Conservation (phyloP, 208 protist genomes). For the Leishmania gerbilli region DNA sequence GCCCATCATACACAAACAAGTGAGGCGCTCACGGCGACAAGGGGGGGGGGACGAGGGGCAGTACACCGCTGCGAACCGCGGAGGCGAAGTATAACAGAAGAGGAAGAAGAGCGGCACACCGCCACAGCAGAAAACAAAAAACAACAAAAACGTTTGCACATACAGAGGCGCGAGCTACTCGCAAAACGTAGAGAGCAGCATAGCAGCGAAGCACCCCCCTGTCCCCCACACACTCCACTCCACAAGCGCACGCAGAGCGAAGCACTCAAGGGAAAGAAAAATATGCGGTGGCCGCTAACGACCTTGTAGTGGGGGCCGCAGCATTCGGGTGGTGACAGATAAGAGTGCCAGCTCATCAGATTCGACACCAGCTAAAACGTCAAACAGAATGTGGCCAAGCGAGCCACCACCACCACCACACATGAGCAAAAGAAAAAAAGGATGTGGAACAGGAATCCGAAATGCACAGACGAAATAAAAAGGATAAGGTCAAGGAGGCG, state of each 20-base stretch:
- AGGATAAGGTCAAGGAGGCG: background rate
- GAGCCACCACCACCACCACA: too few species aligned
- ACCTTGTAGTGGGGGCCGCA: background rate
- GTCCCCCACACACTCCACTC: background rate
- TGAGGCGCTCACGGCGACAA: background rate
- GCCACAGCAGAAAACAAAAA: too few species aligned
- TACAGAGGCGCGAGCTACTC: background rate
- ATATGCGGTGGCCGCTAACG: background rate
- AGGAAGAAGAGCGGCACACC: background rate
- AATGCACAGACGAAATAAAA: background rate
- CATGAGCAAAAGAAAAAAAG: too few species aligned
- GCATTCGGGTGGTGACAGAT: background rate
- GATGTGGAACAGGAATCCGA: background rate
- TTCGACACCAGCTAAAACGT: background rate
- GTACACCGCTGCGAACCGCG: too few species aligned
- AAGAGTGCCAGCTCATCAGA: background rate
- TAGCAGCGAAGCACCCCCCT: background rate
- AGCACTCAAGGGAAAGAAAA: background rate
- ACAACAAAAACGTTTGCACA: background rate
- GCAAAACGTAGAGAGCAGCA: background rate
- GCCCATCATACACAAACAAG: background rate
- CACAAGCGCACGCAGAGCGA: background rate
- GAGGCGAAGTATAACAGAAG: background rate
- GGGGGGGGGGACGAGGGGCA: background rate
- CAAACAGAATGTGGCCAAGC: too few species aligned